A percentile compares a stretch with the other conserved stretches of the same genome.
phyloP scores from a whole-genome alignment of 768 basidiomycete genomes.

The Mycena floridula region DNA sequence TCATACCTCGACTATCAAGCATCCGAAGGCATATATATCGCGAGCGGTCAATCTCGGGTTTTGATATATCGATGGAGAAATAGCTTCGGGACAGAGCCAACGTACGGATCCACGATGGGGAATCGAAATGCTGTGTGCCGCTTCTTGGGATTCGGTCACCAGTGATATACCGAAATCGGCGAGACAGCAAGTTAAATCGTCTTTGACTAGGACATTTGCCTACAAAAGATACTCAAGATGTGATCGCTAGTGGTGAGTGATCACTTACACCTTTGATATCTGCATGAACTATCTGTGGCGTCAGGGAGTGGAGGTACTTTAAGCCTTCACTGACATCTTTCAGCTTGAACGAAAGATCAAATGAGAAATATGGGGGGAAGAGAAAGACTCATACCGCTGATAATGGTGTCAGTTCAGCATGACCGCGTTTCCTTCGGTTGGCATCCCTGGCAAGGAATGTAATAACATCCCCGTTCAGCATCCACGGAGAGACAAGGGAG shows the following conservation, averaged over 20 bases:
- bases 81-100: slow-evolving; percentile 11
- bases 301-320: slow-evolving; percentile 29
- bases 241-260: not conserved
- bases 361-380: too few relatives aligned
- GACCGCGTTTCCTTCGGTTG: too few relatives aligned
- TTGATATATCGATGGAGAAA: not conserved
- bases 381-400: too few relatives aligned
- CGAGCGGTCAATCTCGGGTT: not conserved
- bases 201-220: slow-evolving; percentile 22
- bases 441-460: slow-evolving; percentile 15
- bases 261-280: slow-evolving; percentile 34
- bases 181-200: slow-evolving; percentile 20
- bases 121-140: not conserved
- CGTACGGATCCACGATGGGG: slow-evolving; percentile 6
- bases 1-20: slow-evolving; percentile 6
- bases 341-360: slow-evolving; percentile 1
- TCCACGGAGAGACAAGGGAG: slow-evolving; percentile 34
- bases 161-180: slow-evolving; percentile 22
- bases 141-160: not conserved
- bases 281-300: slow-evolving; percentile 33
- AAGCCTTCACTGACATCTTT: slow-evolving; percentile 16
- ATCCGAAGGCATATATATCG: slow-evolving; percentile 11
- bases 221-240: slow-evolving; percentile 5
- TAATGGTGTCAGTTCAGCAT: too few relatives aligned
- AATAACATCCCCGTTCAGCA: slow-evolving; percentile 23